phyloP scores from a whole-genome alignment of 305 asterid species.

The Galium porrigens region DNA sequence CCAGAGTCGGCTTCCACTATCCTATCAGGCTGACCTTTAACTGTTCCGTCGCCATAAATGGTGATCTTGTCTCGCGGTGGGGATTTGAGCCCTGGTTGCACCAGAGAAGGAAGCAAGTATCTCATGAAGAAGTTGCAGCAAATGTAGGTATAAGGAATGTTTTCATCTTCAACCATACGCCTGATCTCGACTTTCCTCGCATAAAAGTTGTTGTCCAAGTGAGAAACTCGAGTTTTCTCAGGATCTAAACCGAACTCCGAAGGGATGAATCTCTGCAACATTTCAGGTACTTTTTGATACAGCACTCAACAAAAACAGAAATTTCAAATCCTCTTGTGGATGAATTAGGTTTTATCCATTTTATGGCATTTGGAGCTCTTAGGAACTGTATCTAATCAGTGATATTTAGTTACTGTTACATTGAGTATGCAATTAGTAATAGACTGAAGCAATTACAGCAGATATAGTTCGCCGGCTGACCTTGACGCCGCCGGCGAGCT shows the following conservation, averaged over 20 bases:
- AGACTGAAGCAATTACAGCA: background rate
- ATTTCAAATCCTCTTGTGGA: too few species aligned
- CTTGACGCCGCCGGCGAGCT: constrained; percentile 61
- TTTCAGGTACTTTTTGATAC: background rate
- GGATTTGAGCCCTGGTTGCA: constrained; percentile 53
- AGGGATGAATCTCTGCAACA: constrained; percentile 68
- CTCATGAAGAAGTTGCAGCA: constrained; percentile 75
- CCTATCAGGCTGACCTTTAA: constrained; percentile 40
- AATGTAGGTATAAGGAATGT: constrained; percentile 64
- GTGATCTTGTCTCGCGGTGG: constrained; percentile 69
- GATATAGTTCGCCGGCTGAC: constrained; percentile 18
- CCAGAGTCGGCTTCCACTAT: too few species aligned
- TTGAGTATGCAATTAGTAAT: background rate
- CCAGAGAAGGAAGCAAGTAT: constrained; percentile 63
- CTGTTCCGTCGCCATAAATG: constrained; percentile 73
- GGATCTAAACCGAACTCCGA: constrained; percentile 86
- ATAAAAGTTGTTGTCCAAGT: constrained; percentile 59
- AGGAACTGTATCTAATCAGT: background rate
- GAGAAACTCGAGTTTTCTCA: constrained; percentile 46
- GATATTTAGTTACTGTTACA: background rate
- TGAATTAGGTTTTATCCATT: background rate
- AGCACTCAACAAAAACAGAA: background rate
- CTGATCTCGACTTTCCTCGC: constrained; percentile 65
- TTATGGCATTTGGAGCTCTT: background rate
- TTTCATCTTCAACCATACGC: constrained; percentile 59